Percentiles rank a stretch among this genome's conserved stretches.
These are phyloP conservation scores for Hypoxylon intermedium DNA, from an alignment of 495 filamentous ascomycete genomes.

Conservation along the genomic window DNA sequence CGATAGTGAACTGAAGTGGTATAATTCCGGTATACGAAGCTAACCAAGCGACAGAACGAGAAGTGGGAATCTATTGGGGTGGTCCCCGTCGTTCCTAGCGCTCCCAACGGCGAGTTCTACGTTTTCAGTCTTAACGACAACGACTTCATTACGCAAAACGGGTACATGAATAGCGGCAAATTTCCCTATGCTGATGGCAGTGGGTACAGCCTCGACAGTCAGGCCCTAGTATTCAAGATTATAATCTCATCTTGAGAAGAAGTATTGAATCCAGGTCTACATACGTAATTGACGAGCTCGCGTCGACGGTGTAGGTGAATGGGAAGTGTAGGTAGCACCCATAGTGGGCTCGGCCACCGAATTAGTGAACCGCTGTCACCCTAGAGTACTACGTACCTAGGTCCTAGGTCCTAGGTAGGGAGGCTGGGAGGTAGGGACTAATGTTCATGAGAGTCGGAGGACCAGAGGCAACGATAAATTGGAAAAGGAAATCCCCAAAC, in stretches of 20 bases:
- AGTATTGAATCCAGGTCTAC: background rate
- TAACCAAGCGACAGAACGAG: conserved; percentile 61
- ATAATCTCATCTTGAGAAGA: conserved; percentile 35
- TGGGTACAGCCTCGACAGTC: conserved; percentile 70
- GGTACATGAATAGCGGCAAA: conserved; percentile 68
- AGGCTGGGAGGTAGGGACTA: too few relatives aligned
- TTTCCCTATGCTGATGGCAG: conserved; percentile 66
- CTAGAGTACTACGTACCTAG: too few relatives aligned
- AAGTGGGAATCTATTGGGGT: conserved; percentile 81
- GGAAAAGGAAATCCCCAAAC: background rate
- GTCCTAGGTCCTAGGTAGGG: too few relatives aligned
- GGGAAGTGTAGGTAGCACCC: too few relatives aligned
- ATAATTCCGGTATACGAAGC: background rate
- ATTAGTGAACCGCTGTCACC: background rate
- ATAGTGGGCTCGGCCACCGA: conserved; percentile 45
- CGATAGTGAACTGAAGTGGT: background rate
- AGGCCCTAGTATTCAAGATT: conserved; percentile 76
- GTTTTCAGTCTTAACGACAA: conserved; percentile 76
- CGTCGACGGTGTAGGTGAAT: too few relatives aligned
- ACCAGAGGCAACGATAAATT: too few relatives aligned
- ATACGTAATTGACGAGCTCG: too few relatives aligned
- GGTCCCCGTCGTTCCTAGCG: conserved; percentile 63
- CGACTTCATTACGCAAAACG: conserved; percentile 82
- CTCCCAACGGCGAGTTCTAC: conserved; percentile 66
- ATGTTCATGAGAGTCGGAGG: too few relatives aligned